A percentile compares a stretch with the other conserved stretches of the same genome.
phyloP scores from a whole-genome alignment of 208 protist genomes.

The Trypanosoma brucei region DNA sequence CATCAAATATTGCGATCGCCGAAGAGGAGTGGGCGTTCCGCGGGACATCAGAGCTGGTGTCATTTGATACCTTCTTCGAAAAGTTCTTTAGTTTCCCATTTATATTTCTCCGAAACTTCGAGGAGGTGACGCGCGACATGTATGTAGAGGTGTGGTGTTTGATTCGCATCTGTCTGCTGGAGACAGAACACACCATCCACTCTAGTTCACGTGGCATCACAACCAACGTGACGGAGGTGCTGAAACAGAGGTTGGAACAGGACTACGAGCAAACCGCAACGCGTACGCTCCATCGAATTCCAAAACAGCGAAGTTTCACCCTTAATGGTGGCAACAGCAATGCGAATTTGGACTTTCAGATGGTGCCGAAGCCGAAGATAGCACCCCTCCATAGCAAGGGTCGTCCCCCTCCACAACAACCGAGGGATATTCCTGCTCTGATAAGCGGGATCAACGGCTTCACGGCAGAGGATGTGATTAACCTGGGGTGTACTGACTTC shows the following conservation, averaged over 20 bases:
- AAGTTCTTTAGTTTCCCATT: conserved; percentile 80
- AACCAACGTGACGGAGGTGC: neutral
- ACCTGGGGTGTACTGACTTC: conserved; percentile 27
- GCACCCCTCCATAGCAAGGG: neutral
- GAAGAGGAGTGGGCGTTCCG: conserved; percentile 86
- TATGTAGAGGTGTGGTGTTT: conserved; percentile 80
- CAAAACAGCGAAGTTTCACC: too few relatives aligned
- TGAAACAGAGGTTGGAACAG: neutral
- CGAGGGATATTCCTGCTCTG: conserved; percentile 12
- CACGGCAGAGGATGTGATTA: conserved; percentile 28
- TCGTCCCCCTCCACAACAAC: neutral
- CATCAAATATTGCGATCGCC: conserved; percentile 60
- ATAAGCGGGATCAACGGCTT: conserved; percentile 39
- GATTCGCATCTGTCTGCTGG: conserved; percentile 66
- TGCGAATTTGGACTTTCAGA: too few relatives aligned
- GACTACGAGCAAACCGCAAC: neutral
- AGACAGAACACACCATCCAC: conserved; percentile 12
- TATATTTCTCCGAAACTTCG: conserved; percentile 68
- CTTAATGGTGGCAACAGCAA: too few relatives aligned
- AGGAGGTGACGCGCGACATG: conserved; percentile 39
- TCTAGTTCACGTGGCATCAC: neutral
- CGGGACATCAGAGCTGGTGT: conserved; percentile 65
- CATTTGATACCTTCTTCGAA: conserved; percentile 74
- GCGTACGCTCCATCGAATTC: too few relatives aligned
- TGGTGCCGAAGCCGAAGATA: neutral